phyloP scores from a whole-genome alignment of 148 eudicot species.

The Camellia granthamiana region DNA sequence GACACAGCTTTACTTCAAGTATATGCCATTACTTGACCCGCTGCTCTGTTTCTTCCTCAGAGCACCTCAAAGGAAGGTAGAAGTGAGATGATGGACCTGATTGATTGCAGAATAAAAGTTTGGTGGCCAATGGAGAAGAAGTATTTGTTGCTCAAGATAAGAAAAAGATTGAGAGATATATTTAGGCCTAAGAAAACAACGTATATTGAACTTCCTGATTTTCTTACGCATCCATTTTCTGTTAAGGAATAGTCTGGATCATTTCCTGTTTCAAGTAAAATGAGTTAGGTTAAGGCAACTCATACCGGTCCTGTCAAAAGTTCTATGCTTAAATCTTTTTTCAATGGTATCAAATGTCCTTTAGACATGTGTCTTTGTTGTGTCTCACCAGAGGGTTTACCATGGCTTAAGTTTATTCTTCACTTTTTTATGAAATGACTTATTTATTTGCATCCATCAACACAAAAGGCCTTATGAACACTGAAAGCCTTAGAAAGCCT shows the following conservation, averaged over 20 bases:
- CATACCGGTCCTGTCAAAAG: neutral
- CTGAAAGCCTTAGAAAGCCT: neutral
- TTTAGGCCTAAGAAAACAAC: neutral
- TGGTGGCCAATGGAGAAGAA: conserved; percentile 99
- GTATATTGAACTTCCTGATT: neutral
- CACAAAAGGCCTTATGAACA: neutral
- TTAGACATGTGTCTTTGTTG: neutral
- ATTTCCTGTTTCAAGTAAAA: neutral
- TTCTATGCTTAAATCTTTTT: neutral
- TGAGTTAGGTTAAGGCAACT: neutral
- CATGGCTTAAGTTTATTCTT: conserved; percentile 2
- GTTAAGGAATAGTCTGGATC: neutral
- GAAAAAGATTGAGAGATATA: neutral
- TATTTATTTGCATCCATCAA: neutral
- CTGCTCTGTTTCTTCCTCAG: conserved; percentile 37
- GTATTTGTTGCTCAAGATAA: conserved; percentile 26
- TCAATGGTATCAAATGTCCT: neutral
- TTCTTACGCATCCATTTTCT: neutral
- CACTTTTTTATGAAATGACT: neutral
- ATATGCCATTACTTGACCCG: conserved; percentile 9
- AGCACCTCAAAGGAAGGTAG: conserved; percentile 58
- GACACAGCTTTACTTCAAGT: neutral
- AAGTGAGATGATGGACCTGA: conserved; percentile 59
- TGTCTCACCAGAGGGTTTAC: neutral
- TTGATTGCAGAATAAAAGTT: conserved; percentile 75